Base-by-base conservation (phyloP, 805 yeast species). In the Millerozyma acaciae region DNA sequence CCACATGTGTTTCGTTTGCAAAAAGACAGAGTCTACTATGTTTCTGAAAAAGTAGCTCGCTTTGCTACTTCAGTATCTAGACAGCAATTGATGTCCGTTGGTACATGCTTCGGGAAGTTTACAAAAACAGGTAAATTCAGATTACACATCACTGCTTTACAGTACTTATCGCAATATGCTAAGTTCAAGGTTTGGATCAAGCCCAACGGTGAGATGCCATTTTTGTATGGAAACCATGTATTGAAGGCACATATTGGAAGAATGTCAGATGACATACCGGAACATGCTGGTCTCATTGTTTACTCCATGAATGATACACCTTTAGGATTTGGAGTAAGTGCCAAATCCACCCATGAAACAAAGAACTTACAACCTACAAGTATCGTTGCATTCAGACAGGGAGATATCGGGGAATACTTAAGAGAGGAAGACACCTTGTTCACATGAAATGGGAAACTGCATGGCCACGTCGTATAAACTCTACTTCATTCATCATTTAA, bases 181-280 rank as follows among this genome's bases (percentile, higher is more conserved):
- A 85, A 84, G 58, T 88, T 81, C 66, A 93, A 90, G 64, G 70
- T 93, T 25, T 93, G 98, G 98, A 86, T 93, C 62, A 93, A 93
- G 60, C 80, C 78, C 32, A 93, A 93, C 55, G 98, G 98, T 50
- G 98, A 93, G 62, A 93, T 93, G 98, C 97, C 98, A 9, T 93
- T 83, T 57, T 65, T 93, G 44, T 93, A 93, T 50, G 98, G 98
- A 22, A 93, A 93, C 66, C 96, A 93, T 58, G 90, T 90, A 17
- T 70, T 93, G 47, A 93, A 93, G 57, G 98, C 98, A 4, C 98
- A 93, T 56, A 73, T 93, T 36, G 98, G 98, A 21, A 82, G 88
- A 50, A 87, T 93, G 84, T 84, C 95, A 35, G 98, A 93, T 47
- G 97, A 93, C 55, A 85, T 93, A 35, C 97, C 97, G 19, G 97